phyloP scores from a whole-genome alignment of 805 yeast genomes.

The Wickerhamiella azymoides region DNA sequence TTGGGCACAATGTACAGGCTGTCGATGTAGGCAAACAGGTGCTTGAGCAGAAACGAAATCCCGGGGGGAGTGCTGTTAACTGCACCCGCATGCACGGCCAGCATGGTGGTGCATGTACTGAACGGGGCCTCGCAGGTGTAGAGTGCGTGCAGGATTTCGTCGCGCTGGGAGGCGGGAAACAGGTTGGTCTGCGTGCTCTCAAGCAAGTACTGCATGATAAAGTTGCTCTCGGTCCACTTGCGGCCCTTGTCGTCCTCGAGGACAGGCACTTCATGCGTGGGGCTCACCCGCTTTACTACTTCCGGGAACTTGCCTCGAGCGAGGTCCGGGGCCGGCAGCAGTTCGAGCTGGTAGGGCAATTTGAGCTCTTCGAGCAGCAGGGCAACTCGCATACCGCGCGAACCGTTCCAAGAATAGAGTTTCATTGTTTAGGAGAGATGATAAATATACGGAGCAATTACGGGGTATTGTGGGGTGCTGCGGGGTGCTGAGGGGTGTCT shows the following conservation, averaged over 20 bases:
- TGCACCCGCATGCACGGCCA: background rate
- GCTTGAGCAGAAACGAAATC: background rate
- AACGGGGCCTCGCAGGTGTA: background rate
- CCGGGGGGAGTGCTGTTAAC: background rate
- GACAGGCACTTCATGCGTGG: background rate
- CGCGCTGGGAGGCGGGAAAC: background rate
- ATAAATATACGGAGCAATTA: too few species aligned
- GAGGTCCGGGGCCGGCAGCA: background rate
- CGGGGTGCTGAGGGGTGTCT: too few species aligned
- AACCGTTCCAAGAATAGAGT: background rate
- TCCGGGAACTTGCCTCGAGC: background rate
- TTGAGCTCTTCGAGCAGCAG: constrained; percentile 58
- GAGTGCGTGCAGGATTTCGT: background rate
- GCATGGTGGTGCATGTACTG: background rate
- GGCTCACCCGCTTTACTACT: background rate
- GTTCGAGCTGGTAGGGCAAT: constrained; percentile 37
- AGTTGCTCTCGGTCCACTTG: background rate
- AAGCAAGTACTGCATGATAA: background rate
- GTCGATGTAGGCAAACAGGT: background rate
- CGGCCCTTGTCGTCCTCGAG: background rate
- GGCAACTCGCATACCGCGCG: constrained; percentile 26
- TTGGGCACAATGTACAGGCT: background rate
- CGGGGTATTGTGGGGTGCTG: too few species aligned
- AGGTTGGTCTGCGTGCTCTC: background rate
- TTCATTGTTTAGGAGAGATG: background rate